Base-by-base conservation (phyloP, 2,329 filamentous ascomycete species). In the Fusarium circinatum region DNA sequence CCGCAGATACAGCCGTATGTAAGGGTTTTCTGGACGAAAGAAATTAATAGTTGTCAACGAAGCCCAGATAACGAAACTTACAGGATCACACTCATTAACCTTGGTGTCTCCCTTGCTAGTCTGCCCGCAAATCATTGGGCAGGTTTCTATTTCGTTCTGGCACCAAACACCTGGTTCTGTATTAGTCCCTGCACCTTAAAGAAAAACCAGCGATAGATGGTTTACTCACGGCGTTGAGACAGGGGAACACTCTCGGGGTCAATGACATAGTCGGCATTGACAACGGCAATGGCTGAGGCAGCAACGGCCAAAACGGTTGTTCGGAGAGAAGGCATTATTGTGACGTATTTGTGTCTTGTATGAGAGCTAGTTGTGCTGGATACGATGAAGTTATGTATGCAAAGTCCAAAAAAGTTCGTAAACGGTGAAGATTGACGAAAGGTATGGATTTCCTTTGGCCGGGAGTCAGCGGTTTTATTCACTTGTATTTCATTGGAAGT, bases 1-100 rank as follows among this genome's bases (percentile, higher is more conserved):
- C 87, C 86, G 85, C 93, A 96, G 76, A 94, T 85, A 82, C 93
- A 96, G 72, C 87, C 85, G 83, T 92, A 96, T n/a, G 84, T 86
- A 56, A 96, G 87, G 26, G 85, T 84, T 58, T 86, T 79, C 89
- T 91, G 62, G 30, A 34, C 28, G 32, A 66, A 34, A 18, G 9
- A 62, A 30, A 52, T 68, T 34, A 68, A 56, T 22, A 39, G 17
- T 38, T 56, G 34, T 36, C 3, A 17, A 28, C 20, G 32, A 41
- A 30, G 14, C 64, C 86, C 32, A 17, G 30, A 32, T 30, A 17
- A 22, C n/a, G 18, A 30, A 28, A 78, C 76, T 65, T 87, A 92
- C 90, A 56, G 91, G 78, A 79, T 94, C 87, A 80, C 93, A 96
- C 13, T 86, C 86, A 84, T 96, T 95, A 71, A 85, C 82, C 49